These are phyloP conservation scores for Wickerhamomyces rabaulensis DNA, from an alignment of 805 yeast species.

Conservation along the genomic window DNA sequence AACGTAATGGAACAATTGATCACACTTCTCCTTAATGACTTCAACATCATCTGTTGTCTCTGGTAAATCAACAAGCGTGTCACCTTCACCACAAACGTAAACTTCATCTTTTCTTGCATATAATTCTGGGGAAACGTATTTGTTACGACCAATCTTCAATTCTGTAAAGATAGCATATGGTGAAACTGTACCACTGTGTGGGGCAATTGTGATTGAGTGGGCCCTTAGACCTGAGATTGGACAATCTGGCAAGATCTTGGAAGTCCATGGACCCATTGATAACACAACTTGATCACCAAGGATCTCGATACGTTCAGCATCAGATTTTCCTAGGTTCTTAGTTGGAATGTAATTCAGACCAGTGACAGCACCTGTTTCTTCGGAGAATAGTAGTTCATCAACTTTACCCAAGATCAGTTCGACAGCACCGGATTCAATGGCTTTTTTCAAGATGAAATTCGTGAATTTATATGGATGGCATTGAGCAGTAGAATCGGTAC, in stretches of 20 bases:
- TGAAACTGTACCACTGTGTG: constrained; percentile 69
- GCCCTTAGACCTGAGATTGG: constrained; percentile 94
- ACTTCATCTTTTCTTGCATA: constrained; percentile 95
- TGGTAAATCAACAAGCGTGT: constrained; percentile 83
- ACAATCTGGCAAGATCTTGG: constrained; percentile 83
- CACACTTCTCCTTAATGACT: constrained; percentile 83
- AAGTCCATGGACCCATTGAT: constrained; percentile 96
- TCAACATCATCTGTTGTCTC: constrained; percentile 92
- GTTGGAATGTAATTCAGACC: constrained; percentile 62
- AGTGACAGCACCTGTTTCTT: constrained; percentile 58
- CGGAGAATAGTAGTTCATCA: constrained; percentile 55
- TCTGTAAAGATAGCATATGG: constrained; percentile 96
- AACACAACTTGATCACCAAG: constrained; percentile 74
- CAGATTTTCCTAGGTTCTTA: constrained; percentile 13
- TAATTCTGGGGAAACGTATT: constrained; percentile 86
- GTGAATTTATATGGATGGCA: constrained; percentile 95
- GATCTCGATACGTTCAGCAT: constrained; percentile 39
- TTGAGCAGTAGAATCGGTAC: constrained; percentile 86
- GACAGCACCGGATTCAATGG: constrained; percentile 77
- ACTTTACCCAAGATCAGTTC: constrained; percentile 85
- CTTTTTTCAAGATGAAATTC: constrained; percentile 71
- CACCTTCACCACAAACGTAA: constrained; percentile 97
- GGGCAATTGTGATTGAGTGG: constrained; percentile 88
- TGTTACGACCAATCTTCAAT: constrained; percentile 58
- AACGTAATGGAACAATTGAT: constrained; percentile 76